A percentile compares a stretch with the other conserved stretches of the same genome.
phyloP scores from a whole-genome alignment of 208 protist genomes.

The Acanthamoeba sp. region DNA sequence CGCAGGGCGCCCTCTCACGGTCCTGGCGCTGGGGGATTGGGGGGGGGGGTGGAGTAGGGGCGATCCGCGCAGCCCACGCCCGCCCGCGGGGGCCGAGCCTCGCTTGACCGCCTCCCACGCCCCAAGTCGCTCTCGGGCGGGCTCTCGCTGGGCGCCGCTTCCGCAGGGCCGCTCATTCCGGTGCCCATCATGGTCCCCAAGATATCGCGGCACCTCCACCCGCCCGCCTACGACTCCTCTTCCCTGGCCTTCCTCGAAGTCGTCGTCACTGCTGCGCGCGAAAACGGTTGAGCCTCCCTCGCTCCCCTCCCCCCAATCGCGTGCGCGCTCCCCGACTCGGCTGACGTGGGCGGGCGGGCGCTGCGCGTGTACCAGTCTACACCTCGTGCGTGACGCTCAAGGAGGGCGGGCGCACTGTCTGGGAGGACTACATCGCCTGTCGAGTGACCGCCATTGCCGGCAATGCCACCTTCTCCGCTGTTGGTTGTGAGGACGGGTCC shows the following conservation, averaged over 20 bases:
- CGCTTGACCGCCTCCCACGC: not conserved
- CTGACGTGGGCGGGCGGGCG: not conserved
- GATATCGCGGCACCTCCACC: conserved; percentile 63
- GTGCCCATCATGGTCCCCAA: conserved; percentile 49
- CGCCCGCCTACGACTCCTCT: conserved; percentile 14
- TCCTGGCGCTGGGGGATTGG: too few relatives aligned
- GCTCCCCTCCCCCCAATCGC: not conserved
- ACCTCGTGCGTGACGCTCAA: not conserved
- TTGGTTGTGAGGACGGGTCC: conserved; percentile 44
- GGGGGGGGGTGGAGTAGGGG: not conserved
- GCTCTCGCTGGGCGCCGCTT: not conserved
- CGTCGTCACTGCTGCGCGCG: not conserved
- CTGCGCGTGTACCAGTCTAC: not conserved
- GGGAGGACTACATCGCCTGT: conserved; percentile 23
- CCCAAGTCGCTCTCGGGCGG: not conserved
- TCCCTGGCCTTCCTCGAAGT: not conserved
- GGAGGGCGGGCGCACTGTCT: conserved; percentile 2
- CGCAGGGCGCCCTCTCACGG: too few relatives aligned
- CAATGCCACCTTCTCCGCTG: conserved; percentile 36
- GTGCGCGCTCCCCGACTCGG: not conserved
- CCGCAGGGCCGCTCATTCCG: conserved; percentile 27
- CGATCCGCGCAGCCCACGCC: not conserved
- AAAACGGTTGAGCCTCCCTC: not conserved
- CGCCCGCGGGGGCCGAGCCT: not conserved
- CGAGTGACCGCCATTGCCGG: conserved; percentile 66